A percentile compares a stretch with the other conserved stretches of the same genome.
Evolutionary conservation across 306 rosid genomes (phyloP).

Genomic region (Vachellia pachyceras): DNA sequence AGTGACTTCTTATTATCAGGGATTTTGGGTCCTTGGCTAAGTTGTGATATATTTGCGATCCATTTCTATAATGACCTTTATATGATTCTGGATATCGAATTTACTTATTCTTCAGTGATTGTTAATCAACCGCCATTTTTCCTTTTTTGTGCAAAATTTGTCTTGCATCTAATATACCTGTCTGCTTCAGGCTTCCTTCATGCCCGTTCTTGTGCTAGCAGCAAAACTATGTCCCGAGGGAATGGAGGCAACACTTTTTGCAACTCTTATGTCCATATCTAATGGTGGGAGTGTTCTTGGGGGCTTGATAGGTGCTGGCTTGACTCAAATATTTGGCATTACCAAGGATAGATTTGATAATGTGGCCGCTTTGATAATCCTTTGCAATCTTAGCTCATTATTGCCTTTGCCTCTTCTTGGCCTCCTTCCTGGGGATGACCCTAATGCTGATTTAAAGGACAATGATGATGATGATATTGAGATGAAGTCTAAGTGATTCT

Average conservation of each 20-base stretch:
- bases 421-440: conserved; percentile 75
- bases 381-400: conserved; percentile 89
- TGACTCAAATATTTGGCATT: conserved; percentile 84
- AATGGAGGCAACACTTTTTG: conserved; percentile 98
- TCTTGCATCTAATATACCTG: conserved; percentile 36
- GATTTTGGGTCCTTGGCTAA: conserved; percentile 5
- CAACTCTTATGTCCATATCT: conserved; percentile 95
- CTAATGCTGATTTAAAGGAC: conserved; percentile 53
- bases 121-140: conserved; percentile 14
- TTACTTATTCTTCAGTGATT: conserved; percentile 22
- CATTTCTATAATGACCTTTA: neutral
- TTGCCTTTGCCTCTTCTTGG: conserved; percentile 93
- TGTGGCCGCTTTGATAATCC: conserved; percentile 74
- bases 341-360: conserved; percentile 88
- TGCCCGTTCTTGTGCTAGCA: conserved; percentile 97
- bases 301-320: conserved; percentile 91
- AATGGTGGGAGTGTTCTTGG: conserved; percentile 95
- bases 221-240: conserved; percentile 98
- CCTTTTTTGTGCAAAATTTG: conserved; percentile 30
- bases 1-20: conserved; percentile 30
- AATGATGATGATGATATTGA: conserved; percentile 61
- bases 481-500: conserved; percentile 74
- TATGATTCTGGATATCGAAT: conserved; percentile 20
- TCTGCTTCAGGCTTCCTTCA: conserved; percentile 85
- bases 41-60: neutral